Evolutionary conservation across 164 flowering plant genomes (phyloP), one percentile per base, ranked within the genome.

Genomic region (Buxus sempervirens): DNA sequence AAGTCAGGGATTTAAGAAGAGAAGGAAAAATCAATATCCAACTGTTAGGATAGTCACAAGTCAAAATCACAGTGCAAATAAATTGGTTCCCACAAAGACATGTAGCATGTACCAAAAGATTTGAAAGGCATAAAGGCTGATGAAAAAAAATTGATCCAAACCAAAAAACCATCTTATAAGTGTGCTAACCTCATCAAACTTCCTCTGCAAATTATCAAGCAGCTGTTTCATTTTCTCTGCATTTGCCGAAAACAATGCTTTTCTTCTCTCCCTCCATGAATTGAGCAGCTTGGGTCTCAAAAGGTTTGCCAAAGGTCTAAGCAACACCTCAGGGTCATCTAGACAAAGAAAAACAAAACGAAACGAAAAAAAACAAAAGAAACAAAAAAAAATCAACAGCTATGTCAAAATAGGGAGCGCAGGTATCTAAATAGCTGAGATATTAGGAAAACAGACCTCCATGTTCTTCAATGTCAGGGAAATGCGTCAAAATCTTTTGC

Each of bases 381-480:
- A 89, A 76, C 45, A 66, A 72, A 63, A 60, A 58, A 58, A 73
- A 64, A 38, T 53, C 42, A 48, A n/a, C 22, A 24, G 36, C 62
- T 59, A 51, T 10, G 25, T 53, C 48, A 25, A 71, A 36, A 32
- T 9, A 69, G 64, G 60, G 56, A 64, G 72, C 68, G 58, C 41
- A 57, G 26, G 38, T 24, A 19, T 28, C 54, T 27, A 57, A 51
- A 45, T 15, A 64, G 19, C 42, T 22, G 25, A 51, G 15, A 68
- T 18, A 67, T 7, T 22, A 27, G 25, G 25, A 66, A 26, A 63
- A 64, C 69, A 64, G 12, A 76, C 73, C 80, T 88, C 96, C 96
- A 80, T 84, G 88, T 73, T 83, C 97, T 80, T 84, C 97, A 71
- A 91, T 80, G 59, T 95, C 98, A 61, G 97, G 90, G 57, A 84